Percentiles rank a stretch among this genome's conserved stretches.
These are phyloP conservation scores for Seiridium unicorne DNA, from an alignment of 2,329 filamentous ascomycete genomes.

Conservation along the genomic window DNA sequence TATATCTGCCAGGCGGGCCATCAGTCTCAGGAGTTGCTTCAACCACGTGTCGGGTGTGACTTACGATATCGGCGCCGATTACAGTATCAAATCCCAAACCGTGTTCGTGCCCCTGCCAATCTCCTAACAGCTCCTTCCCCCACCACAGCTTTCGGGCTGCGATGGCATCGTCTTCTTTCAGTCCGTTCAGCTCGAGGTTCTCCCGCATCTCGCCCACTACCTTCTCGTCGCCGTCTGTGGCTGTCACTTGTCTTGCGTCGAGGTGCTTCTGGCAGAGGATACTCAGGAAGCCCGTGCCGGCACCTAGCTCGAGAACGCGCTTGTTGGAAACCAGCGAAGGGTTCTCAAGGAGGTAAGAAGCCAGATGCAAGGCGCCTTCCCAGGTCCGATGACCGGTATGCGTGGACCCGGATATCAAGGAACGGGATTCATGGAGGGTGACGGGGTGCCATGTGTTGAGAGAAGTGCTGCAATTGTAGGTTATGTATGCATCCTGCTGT, in stretches of 20 bases:
- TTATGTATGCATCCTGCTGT: conserved; percentile 61
- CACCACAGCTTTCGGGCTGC: not conserved
- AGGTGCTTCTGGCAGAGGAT: conserved; percentile 62
- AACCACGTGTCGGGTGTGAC: not conserved
- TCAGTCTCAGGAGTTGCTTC: not conserved
- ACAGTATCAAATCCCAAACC: conserved; percentile 57
- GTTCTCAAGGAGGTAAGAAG: conserved; percentile 54
- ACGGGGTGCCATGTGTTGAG: conserved; percentile 31
- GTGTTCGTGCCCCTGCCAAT: conserved; percentile 23
- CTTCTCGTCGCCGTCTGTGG: conserved; percentile 61
- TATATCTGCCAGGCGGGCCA: conserved; percentile 49
- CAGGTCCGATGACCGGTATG: conserved; percentile 69
- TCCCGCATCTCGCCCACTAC: conserved; percentile 50
- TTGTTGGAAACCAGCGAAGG: conserved; percentile 45
- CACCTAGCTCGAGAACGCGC: conserved; percentile 62
- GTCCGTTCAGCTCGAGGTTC: conserved; percentile 50
- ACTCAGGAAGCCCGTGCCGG: conserved; percentile 65
- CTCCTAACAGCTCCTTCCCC: not conserved
- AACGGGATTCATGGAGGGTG: conserved; percentile 53
- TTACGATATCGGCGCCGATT: conserved; percentile 67
- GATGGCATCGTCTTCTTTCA: conserved; percentile 25
- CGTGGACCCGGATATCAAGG: conserved; percentile 53
- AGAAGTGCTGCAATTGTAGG: conserved; percentile 45
- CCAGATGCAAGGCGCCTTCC: conserved; percentile 67
- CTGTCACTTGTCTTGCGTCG: conserved; percentile 48